Percentiles rank a stretch among this genome's conserved stretches.
Evolutionary conservation across 192 early-diverging fungal species (phyloP).

Genomic region (Kickxella alabastrina): DNA sequence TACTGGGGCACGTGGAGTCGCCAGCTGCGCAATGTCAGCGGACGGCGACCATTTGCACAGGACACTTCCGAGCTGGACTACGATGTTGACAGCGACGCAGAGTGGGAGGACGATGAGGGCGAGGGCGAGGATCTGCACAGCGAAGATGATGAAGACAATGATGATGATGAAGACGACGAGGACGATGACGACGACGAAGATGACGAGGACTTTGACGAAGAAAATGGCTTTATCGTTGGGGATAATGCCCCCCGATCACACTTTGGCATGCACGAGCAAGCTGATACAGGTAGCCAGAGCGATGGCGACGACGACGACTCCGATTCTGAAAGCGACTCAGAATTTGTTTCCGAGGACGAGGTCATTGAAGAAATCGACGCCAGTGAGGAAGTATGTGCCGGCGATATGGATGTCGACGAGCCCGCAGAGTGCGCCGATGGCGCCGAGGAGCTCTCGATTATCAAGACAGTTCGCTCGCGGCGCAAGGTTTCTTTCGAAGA

Average conservation of each 20-base stretch:
- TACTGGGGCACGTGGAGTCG: conserved; percentile 73
- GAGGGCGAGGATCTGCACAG: conserved; percentile 89
- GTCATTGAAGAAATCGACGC: conserved; percentile 39
- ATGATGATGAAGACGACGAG: conserved; percentile 53
- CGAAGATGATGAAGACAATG: conserved; percentile 72
- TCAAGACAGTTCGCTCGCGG: background rate
- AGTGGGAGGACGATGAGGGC: conserved; percentile 84
- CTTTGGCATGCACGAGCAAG: background rate
- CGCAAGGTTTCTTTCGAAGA: conserved; percentile 2
- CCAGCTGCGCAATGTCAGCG: conserved; percentile 51
- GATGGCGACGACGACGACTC: conserved; percentile 16
- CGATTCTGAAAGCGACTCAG: conserved; percentile 11
- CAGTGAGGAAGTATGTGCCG: conserved; percentile 26
- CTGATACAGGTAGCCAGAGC: conserved; percentile 1
- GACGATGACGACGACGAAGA: conserved; percentile 44
- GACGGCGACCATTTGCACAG: conserved; percentile 58
- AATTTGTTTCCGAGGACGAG: conserved; percentile 40
- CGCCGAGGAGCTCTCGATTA: background rate
- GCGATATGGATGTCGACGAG: conserved; percentile 24
- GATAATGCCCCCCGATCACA: conserved; percentile 30
- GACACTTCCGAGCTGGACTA: conserved; percentile 72
- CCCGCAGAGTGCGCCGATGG: background rate
- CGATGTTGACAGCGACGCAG: conserved; percentile 82
- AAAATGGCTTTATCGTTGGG: conserved; percentile 83
- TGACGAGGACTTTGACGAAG: conserved; percentile 76